Evolutionary conservation across 176 grass and related monocot species (phyloP).

Genomic region (Avena sativa): DNA sequence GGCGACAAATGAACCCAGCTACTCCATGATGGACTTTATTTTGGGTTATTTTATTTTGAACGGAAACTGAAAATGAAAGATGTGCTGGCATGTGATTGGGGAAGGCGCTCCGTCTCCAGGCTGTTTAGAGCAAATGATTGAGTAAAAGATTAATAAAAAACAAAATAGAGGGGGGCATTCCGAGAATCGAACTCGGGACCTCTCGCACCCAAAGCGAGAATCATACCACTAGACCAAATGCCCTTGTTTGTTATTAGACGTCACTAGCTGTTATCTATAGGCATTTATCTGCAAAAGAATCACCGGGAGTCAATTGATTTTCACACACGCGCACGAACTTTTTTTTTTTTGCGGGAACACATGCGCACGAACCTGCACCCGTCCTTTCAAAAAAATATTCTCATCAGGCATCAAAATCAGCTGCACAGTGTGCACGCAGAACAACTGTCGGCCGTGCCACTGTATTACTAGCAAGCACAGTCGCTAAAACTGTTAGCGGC

Average conservation of each 20-base stretch:
- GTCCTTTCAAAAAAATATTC: background rate
- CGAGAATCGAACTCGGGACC: constrained; percentile 85
- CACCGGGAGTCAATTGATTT: background rate
- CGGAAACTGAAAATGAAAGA: too few species aligned
- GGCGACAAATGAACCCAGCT: too few species aligned
- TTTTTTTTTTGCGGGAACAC: background rate
- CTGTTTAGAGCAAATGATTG: too few species aligned
- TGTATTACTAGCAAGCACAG: background rate
- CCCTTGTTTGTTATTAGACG: background rate
- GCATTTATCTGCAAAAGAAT: background rate
- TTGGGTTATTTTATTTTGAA: too few species aligned
- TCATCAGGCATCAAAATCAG: background rate
- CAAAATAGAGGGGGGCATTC: constrained; percentile 55
- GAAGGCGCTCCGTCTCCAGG: too few species aligned
- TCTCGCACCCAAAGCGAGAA: constrained; percentile 99
- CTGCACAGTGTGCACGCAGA: background rate
- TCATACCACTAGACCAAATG: constrained; percentile 99
- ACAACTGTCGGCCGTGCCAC: background rate
- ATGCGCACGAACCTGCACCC: background rate
- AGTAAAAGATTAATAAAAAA: background rate
- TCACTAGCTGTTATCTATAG: too few species aligned
- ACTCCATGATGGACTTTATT: too few species aligned
- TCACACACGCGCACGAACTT: background rate
- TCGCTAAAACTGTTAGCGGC: background rate
- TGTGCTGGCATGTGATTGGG: too few species aligned